Conservation (phyloP, 345 rosid species). For the Erodium maritimum region DNA sequence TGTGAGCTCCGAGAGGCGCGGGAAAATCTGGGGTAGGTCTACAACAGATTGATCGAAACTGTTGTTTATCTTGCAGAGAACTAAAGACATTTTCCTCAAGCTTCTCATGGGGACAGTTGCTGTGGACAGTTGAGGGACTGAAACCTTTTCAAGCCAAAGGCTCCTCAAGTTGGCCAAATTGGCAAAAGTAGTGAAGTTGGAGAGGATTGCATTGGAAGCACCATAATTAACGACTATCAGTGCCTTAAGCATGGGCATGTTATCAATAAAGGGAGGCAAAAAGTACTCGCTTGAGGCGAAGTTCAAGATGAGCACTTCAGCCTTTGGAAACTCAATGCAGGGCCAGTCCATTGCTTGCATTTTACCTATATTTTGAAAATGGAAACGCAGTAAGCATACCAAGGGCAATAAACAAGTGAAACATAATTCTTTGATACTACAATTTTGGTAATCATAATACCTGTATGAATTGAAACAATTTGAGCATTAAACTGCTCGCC, state of each 20-base stretch:
- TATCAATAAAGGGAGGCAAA: constrained; percentile 61
- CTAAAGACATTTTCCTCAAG: constrained; percentile 50
- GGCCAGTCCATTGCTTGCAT: constrained; percentile 84
- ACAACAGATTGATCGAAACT: constrained; percentile 38
- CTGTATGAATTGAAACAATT: constrained; percentile 79
- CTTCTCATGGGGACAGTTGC: constrained; percentile 32
- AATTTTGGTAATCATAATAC: constrained; percentile 9
- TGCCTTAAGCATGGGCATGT: constrained; percentile 76
- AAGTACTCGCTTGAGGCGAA: constrained; percentile 48
- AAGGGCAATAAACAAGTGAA: neutral
- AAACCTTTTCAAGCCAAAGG: constrained; percentile 81
- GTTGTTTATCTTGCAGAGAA: constrained; percentile 61
- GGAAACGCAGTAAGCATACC: neutral
- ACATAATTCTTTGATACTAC: neutral
- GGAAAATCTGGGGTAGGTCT: constrained; percentile 44
- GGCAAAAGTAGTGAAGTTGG: constrained; percentile 42
- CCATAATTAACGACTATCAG: constrained; percentile 57
- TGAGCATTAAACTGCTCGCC: constrained; percentile 51
- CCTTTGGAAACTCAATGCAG: constrained; percentile 65
- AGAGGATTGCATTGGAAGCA: constrained; percentile 34
- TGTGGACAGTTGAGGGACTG: constrained; percentile 32
- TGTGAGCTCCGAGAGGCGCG: constrained; percentile 48
- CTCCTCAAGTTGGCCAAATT: constrained; percentile 46
- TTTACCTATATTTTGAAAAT: constrained; percentile 33
- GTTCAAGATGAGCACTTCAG: constrained; percentile 72